Evolutionary conservation across 2,329 filamentous ascomycete species (phyloP), one percentile per base, ranked within the genome.

Genomic region (Fusarium nematophilum): DNA sequence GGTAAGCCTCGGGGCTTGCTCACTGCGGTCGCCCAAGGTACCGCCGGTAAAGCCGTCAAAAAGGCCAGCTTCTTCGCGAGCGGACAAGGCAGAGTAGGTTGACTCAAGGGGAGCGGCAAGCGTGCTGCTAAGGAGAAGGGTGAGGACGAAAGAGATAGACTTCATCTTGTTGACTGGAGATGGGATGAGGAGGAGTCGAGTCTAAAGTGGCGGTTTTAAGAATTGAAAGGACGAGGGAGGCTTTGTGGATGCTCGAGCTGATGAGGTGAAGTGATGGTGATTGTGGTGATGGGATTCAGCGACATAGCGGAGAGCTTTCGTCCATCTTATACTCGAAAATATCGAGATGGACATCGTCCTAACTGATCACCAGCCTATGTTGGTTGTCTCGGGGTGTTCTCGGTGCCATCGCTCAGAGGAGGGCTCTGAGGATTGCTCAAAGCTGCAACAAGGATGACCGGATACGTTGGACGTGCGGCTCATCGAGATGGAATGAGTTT

Each of bases 371-470:
- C 30, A 21, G 14, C n/a, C 36, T 9, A 13, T 45, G 26, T 10
- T 13, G 45, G 6, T 17, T 62, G 56, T 59, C 56, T 59, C 51
- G 55, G 58, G 30, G 49, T n/a, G 29, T 58, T 40, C 49, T 61
- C 53, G 49, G 57, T 11, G 36, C 10, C 49, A 48, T 53, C 34
- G 13, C 17, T 21, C 30, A 30, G 14, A 27, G n/a, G 25, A 29
- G 33, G 34, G 14, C 31, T 30, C 15, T 17, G 30, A n/a, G n/a
- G n/a, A n/a, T n/a, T n/a, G n/a, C n/a, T n/a, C n/a, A n/a, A n/a
- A 45, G 10, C 30, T 26, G 29, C 23, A 17, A n/a, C 14, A 10
- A 45, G 23, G 25, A 18, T n/a, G 42, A 45, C 30, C 14, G 30
- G 25, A 34, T 13, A 9, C 13, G 17, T 23, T 13, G n/a, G 13